Evolutionary conservation across 495 filamentous ascomycete species (phyloP), one percentile per base, ranked within the genome.

Genomic region (Articulospora tetracladia): DNA sequence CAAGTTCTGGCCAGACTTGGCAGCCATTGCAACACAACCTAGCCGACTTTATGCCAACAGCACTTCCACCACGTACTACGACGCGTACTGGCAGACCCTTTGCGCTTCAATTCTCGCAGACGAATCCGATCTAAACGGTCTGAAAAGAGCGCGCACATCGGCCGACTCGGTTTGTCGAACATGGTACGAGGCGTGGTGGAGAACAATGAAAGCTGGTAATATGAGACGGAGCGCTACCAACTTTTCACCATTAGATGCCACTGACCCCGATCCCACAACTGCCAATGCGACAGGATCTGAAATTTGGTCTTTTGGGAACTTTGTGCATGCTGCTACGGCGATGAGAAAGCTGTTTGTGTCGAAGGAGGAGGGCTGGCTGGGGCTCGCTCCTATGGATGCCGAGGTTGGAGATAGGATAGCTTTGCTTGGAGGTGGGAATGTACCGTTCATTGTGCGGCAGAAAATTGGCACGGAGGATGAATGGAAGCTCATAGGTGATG

Each of bases 401-500:
- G 44, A 47, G 22, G 44, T 47, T 47, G 44, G 44, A 23, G 44
- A 47, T 47, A 6, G 17, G 17, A 47, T 47, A 47, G 44, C 44
- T 47, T n/a, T 47, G 17, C 44, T 47, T 47, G 44, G n/a, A 47
- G 44, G 44, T 47, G 44, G 44, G 17, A 47, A n/a, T 47, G 44
- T 47, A 23, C 44, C 44, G 17, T 47, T 7, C n/a, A 47, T 47
- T 17, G 4, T 47, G 44, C 4, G 44, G 17, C 44, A n/a, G 17
- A 47, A 47, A 17, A 17, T 47, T 47, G 44, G 22, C 44, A 6
- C 4, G 4, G 44, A 23, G 4, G n/a, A 47, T 47, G 44, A 47
- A 47, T 47, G 44, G 44, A 4, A 7, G 44, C 6, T 47, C n/a
- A 47, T 47, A 7, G 44, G 44, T 47, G 44, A 47, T 47, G 4